Evolutionary conservation across 441 rosid species (phyloP).

Genomic region (Cnidoscolus chayamansa): DNA sequence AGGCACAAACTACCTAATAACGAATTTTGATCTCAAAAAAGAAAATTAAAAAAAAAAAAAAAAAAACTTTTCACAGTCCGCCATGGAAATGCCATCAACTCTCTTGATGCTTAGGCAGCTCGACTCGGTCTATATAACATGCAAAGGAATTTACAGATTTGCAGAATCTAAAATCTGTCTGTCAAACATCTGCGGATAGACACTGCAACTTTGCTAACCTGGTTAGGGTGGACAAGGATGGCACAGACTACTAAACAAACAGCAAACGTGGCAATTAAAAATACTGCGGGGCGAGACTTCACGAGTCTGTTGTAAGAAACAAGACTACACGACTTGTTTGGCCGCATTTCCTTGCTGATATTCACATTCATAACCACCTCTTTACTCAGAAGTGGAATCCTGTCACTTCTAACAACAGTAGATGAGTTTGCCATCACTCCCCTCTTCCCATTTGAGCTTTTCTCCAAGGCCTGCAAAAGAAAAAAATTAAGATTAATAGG

Average conservation of each 20-base stretch:
- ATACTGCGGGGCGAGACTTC: constrained; percentile 42
- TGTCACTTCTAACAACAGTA: constrained; percentile 30
- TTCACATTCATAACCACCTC: constrained; percentile 50
- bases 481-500: not conserved
- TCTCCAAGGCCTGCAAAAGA: constrained; percentile 49
- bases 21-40: not conserved
- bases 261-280: constrained; percentile 38
- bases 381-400: constrained; percentile 47
- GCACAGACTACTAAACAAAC: constrained; percentile 73
- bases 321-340: constrained; percentile 38
- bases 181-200: constrained; percentile 56
- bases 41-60: too few relatives aligned
- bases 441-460: constrained; percentile 23
- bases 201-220: constrained; percentile 64
- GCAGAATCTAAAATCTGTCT: constrained; percentile 25
- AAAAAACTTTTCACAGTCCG: not conserved
- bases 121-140: too few relatives aligned
- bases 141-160: not conserved
- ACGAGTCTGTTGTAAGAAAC: constrained; percentile 27
- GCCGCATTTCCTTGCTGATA: constrained; percentile 34
- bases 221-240: constrained; percentile 64
- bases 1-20: not conserved
- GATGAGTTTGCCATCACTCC: constrained; percentile 24
- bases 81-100: not conserved
- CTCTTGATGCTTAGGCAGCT: not conserved